phyloP scores from a whole-genome alignment of 768 basidiomycete species.

The Plicaturopsis crispa region DNA sequence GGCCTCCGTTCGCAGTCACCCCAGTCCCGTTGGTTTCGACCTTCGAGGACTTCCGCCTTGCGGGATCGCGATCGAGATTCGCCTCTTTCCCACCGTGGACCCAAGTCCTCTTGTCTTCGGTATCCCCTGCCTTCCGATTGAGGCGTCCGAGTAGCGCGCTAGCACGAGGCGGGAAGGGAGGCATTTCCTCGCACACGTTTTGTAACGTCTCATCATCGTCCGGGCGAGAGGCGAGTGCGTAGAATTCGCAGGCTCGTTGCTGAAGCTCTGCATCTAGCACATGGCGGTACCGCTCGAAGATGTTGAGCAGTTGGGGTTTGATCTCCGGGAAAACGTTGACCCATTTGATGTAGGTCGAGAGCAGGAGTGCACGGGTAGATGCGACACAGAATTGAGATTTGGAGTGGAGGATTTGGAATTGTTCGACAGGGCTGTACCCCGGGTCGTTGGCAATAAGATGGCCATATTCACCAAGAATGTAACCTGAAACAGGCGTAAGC shows the following conservation, averaged over 20 bases:
- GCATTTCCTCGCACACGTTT: slow-evolving; percentile 98
- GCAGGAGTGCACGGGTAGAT: slow-evolving; percentile 81
- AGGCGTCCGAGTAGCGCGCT: slow-evolving; percentile 83
- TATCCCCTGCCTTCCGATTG: slow-evolving; percentile 84
- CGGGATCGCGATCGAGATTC: slow-evolving; percentile 68
- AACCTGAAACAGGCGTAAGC: slow-evolving; percentile 41
- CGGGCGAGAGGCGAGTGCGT: slow-evolving; percentile 72
- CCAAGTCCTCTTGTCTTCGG: slow-evolving; percentile 96
- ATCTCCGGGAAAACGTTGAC: slow-evolving; percentile 99
- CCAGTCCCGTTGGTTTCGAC: slow-evolving; percentile 28
- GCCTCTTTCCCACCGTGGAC: slow-evolving; percentile 91
- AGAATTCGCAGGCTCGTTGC: slow-evolving; percentile 97
- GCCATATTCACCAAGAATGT: slow-evolving; percentile 96
- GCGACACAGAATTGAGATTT: slow-evolving; percentile 95
- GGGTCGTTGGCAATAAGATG: slow-evolving; percentile 94
- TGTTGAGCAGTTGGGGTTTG: slow-evolving; percentile 85
- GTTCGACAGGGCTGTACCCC: slow-evolving; percentile 90
- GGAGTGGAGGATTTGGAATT: slow-evolving; percentile 86
- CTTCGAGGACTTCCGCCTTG: slow-evolving; percentile 42
- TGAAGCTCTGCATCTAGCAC: slow-evolving; percentile 96
- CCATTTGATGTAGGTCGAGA: slow-evolving; percentile 99
- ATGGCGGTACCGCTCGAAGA: slow-evolving; percentile 96
- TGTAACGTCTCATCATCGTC: slow-evolving; percentile 92
- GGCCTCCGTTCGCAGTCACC: slow-evolving; percentile 20
- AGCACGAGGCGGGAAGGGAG: slow-evolving; percentile 93